Base-by-base conservation (phyloP, 495 filamentous ascomycete species). In the Penicillium robsamsonii region DNA sequence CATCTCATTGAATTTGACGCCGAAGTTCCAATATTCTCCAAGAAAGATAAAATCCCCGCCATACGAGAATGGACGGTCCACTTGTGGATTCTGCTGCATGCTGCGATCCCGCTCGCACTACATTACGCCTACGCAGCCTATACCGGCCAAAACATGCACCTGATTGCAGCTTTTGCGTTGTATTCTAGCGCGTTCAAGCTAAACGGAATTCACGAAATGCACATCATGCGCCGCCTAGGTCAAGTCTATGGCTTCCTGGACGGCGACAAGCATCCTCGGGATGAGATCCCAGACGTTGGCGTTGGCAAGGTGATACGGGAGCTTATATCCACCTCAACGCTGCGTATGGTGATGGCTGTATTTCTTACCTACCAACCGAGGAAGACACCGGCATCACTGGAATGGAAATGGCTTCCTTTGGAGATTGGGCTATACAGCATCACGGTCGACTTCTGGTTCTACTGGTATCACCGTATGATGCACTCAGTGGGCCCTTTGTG, bases 361-460 rank as follows among this genome's bases (percentile, higher is more conserved):
- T 67, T 48, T 20, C 48, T 69, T 2, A 61, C 66, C 37, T 69
- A 69, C 22, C 52, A 38, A 11, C 45, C 73, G 65, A 83, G 89
- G 46, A 44, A 63, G 40, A 50, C 59, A 13, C 57, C 63, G 1
- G 8, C 37, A 18, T 43, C 63, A 0, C 38, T 66, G 7, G 30
- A 58, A 25, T 69, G 62, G 62, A 50, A 52, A 30, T 67, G 66
- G 64, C 56, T 69, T 2, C 56, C 61, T 1, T 41, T 69, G 7
- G 66, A 69, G 33, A 65, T 67, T 8, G 66, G 66, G 8, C 35
- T 69, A 0, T 69, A 69, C 47, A 64, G 64, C 10, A 58, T 69
- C 18, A 61, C 60, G 0, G 61, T 69, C 5, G 66, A 67, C 42
- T 69, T 69, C 35, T 69, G 66, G 66, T 69, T 67, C 38, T 69